Evolutionary conservation across 176 grass and related monocot species (phyloP).

Genomic region (Stipa capillata): DNA sequence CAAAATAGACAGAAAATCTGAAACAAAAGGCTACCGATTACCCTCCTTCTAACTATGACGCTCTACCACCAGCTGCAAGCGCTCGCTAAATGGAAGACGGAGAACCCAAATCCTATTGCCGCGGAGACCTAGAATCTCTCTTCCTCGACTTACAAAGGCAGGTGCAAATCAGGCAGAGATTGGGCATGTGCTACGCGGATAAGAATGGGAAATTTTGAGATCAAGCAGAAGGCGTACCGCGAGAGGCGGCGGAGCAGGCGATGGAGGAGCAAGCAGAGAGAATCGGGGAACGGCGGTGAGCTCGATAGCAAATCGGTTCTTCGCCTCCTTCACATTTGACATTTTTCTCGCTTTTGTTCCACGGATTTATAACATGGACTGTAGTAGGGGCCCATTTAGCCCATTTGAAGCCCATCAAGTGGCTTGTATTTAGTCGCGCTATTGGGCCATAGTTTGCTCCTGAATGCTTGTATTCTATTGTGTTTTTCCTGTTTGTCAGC

Average conservation of each 20-base stretch:
- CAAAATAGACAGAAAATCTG: not conserved
- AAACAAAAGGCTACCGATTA: not conserved
- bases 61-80: not conserved
- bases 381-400: not conserved
- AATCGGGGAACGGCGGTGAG: not conserved
- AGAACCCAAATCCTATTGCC: not conserved
- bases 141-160: not conserved
- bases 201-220: not conserved
- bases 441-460: not conserved
- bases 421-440: too few relatives aligned
- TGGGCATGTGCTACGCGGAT: not conserved
- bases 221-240: not conserved
- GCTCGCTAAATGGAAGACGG: not conserved
- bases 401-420: not conserved
- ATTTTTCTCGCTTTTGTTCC: not conserved
- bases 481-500: too few relatives aligned
- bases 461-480: too few relatives aligned
- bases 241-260: not conserved
- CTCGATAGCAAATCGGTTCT: not conserved
- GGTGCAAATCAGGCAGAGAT: not conserved
- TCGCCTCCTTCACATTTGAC: not conserved
- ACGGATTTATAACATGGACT: not conserved
- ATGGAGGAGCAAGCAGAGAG: not conserved
- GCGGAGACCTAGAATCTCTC: not conserved
- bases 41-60: not conserved